Base-by-base conservation (phyloP, 768 basidiomycete species). In the Suillus fuscotomentosus region DNA sequence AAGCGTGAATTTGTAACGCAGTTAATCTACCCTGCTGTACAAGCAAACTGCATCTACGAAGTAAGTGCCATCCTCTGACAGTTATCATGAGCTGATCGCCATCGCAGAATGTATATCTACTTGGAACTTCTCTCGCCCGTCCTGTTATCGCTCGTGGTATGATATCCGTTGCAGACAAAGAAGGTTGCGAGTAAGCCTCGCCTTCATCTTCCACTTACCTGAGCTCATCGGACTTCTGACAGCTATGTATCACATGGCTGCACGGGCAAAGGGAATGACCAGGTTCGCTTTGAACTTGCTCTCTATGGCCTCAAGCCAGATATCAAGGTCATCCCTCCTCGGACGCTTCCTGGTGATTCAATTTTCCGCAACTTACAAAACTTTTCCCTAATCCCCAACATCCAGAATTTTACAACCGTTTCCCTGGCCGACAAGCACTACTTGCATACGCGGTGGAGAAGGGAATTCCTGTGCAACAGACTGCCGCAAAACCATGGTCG, bases 251-350 rank as follows among this genome's bases (percentile, higher is more conserved):
- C 97, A 31, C 97, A 99, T 79, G 97, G 97, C 31, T 99, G 97
- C 85, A 99, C 97, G 59, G 97, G 97, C 61, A 99, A 99, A 83
- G 97, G 97, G 61, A 99, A 99, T 77, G 97, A 99, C 78, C 97
- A 99, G 80, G 97, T 99, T 71, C 94, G 97, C 66, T 99, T 99
- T 77, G 97, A 99, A 75, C 89, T 99, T 63, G 95, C 97, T 1
- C 99, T 99, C 82, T 99, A 99, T 78, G 97, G 95, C 63, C 86
- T 99, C 67, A 57, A 97, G 77, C 96, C 97, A 51, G 92, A 95
- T 70, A 98, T 99, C 87, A 98, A 98, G 79, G 96, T 99, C 72
- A 88, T 99, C 73, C 95, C 97, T 17, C 97, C 97, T 56, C 99
- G 97, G 97, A 89, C 97, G 68, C 86, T 96, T 68, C 94, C 97